Evolutionary conservation across 2,329 filamentous ascomycete genomes (phyloP), one percentile per base, ranked within the genome.

Genomic region (Aaosphaeria pasadenensis): DNA sequence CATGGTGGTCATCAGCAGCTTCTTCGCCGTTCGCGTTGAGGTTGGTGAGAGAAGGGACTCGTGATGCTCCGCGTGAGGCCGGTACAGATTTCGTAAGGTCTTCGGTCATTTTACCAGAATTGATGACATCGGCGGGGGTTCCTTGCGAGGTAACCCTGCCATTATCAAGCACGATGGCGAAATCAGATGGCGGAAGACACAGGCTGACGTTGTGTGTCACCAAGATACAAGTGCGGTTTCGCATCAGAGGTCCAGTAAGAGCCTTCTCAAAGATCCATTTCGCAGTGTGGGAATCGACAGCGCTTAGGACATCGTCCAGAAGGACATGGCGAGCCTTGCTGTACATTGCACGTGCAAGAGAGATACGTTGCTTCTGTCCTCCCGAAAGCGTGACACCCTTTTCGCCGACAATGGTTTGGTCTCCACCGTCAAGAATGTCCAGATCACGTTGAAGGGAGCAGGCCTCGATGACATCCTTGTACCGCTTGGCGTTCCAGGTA

Each of bases 221-320:
- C 39, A 99, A 79, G 46, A 99, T 89, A 69, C 94, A 97, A 30
- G 94, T 97, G 39, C 94, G 85, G 63, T 85, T 80, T 49, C 81
- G 75, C 94, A 99, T 97, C 44, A 99, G 74, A 5, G 89, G 88
- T 2, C 94, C 94, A 59, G 86, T 86, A 54, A 99, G 86, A 50
- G 91, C 95, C 70, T 96, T 88, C 66, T 87, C 88, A 73, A 97
- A 97, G 57, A 99, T 97, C 86, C 95, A 96, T 69, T 96, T 95
- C 2, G 91, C 91, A 0, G 94, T 97, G 62, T 99, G 94, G 4
- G 94, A 95, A 69, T 99, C 94, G 32, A 99, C 94, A 30, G 94
- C 94, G 64, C 91, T 96, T 39, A 99, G 79, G 54, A 95, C 96
- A 69, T 99, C 94, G 63, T 99, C 94, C 43, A 99, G 79, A 7